Evolutionary conservation across 352 stramenopile genomes (phyloP).

Genomic region (Globisporangium nunn): DNA sequence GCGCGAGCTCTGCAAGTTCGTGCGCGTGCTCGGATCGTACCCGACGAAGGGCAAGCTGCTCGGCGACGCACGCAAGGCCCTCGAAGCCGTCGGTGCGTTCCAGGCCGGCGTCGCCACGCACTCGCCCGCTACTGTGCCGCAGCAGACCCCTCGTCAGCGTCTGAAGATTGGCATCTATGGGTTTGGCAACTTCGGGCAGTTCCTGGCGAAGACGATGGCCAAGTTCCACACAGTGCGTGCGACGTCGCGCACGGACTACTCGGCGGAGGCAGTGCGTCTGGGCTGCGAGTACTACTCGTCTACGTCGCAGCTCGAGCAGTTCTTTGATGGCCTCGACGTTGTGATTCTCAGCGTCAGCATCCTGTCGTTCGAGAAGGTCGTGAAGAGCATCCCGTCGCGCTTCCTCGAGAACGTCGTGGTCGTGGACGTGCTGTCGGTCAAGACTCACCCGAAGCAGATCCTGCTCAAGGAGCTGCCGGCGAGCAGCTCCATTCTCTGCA

Average conservation of each 20-base stretch:
- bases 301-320: conserved; percentile 72
- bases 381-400: conserved; percentile 53
- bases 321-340: conserved; percentile 92
- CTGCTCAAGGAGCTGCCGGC: conserved; percentile 87
- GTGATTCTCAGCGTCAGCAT: conserved; percentile 88
- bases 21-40: conserved; percentile 84
- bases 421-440: conserved; percentile 97
- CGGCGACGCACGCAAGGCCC: conserved; percentile 42
- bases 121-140: conserved; percentile 18
- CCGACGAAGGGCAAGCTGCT: conserved; percentile 60
- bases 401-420: conserved; percentile 87
- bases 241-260: conserved; percentile 87
- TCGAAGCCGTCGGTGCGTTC: conserved; percentile 45
- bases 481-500: conserved; percentile 92
- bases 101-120: conserved; percentile 15
- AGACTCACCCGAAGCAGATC: conserved; percentile 93
- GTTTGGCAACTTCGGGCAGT: conserved; percentile 97
- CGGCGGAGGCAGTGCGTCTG: conserved; percentile 30
- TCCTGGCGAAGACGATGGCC: conserved; percentile 93
- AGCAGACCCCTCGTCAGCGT: conserved; percentile 24
- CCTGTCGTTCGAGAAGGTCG: conserved; percentile 65
- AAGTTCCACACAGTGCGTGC: conserved; percentile 88
- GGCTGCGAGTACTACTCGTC: conserved; percentile 60
- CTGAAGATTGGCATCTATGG: conserved; percentile 95
- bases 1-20: conserved; percentile 76